Conservation (phyloP, 768 basidiomycete species). For the Tylopilus balloui region DNA sequence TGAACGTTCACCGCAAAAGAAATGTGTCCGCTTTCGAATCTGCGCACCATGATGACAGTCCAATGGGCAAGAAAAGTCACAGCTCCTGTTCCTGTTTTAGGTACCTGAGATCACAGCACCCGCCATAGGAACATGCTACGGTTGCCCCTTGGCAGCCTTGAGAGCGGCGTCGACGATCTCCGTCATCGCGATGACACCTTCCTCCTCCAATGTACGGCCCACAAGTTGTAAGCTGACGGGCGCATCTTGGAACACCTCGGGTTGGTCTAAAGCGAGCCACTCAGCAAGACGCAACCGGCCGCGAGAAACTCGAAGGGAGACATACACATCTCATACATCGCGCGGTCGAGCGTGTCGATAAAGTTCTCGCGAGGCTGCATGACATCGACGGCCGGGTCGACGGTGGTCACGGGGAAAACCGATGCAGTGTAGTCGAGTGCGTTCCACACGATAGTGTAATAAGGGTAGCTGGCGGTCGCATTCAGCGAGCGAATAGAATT, state of each 20-base stretch:
- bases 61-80: too few species aligned
- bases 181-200: conserved; percentile 65
- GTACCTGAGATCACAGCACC: too few species aligned
- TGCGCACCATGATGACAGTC: too few species aligned
- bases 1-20: too few species aligned
- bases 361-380: conserved; percentile 45
- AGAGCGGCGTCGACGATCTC: conserved; percentile 60
- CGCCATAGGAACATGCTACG: neutral
- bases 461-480: conserved; percentile 34
- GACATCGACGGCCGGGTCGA: conserved; percentile 51
- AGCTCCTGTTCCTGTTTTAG: too few species aligned
- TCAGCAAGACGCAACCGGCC: neutral
- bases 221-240: conserved; percentile 66
- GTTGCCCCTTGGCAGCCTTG: conserved; percentile 19
- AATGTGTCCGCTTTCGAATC: too few species aligned
- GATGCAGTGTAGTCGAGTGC: conserved; percentile 60
- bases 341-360: conserved; percentile 43
- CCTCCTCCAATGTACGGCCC: conserved; percentile 69
- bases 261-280: conserved; percentile 44
- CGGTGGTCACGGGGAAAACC: conserved; percentile 59
- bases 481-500: conserved; percentile 1
- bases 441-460: conserved; percentile 66
- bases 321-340: conserved; percentile 52
- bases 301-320: conserved; percentile 11
- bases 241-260: conserved; percentile 48